Evolutionary conservation across 164 flowering plant species (phyloP).

Genomic region (Piper longum): DNA sequence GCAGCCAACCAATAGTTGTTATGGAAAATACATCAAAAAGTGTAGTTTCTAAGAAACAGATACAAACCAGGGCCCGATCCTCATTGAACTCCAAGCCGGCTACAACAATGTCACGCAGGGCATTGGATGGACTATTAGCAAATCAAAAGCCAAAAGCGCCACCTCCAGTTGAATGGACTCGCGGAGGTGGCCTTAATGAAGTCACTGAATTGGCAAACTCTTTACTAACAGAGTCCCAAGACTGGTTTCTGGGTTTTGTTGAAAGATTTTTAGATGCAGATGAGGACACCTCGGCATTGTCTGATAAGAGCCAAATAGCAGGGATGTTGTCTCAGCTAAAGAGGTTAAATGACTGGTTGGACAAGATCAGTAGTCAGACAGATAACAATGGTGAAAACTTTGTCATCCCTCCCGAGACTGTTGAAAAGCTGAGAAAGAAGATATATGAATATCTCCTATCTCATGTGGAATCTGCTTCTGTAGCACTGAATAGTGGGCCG

Average conservation of each 20-base stretch:
- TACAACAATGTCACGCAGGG: slow-evolving; percentile 34
- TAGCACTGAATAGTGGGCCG: slow-evolving; percentile 57
- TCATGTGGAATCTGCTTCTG: slow-evolving; percentile 92
- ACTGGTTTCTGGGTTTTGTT: slow-evolving; percentile 81
- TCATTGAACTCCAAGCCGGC: slow-evolving; percentile 30
- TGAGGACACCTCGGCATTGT: slow-evolving; percentile 35
- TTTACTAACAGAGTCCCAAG: slow-evolving; percentile 50
- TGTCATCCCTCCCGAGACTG: slow-evolving; percentile 43
- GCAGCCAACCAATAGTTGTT: slow-evolving; percentile 42
- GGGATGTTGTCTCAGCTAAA: slow-evolving; percentile 90
- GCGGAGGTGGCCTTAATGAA: slow-evolving; percentile 65
- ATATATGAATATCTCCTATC: slow-evolving; percentile 90
- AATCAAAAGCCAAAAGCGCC: slow-evolving; percentile 12
- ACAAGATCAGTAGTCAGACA: slow-evolving; percentile 40
- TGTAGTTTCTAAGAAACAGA: slow-evolving; percentile 15
- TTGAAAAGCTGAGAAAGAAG: slow-evolving; percentile 78
- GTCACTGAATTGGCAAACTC: slow-evolving; percentile 56
- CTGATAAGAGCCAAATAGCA: slow-evolving; percentile 72
- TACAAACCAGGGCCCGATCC: slow-evolving; percentile 38
- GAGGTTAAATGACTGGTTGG: slow-evolving; percentile 92
- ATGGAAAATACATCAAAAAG: slow-evolving; percentile 42
- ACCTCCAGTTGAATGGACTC: slow-evolving; percentile 50
- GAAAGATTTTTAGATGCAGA: slow-evolving; percentile 81
- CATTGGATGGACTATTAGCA: slow-evolving; percentile 13
- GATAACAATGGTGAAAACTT: slow-evolving; percentile 28